phyloP scores from a whole-genome alignment of 164 flowering plant genomes.

The Annona cherimola region DNA sequence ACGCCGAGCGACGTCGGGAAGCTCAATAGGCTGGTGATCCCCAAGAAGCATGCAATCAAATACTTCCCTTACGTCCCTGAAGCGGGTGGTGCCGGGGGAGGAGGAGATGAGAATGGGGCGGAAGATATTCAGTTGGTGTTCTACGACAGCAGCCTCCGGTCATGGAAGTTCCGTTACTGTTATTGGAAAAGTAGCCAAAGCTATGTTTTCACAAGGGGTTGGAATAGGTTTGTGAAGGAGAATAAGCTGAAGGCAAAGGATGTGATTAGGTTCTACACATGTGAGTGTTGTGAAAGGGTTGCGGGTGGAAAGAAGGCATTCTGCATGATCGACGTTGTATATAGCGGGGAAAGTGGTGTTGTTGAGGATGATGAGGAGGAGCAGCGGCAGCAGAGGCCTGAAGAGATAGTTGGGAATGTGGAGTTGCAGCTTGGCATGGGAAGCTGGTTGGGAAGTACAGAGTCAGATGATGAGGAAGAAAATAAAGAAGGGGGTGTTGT shows the following conservation, averaged over 20 bases:
- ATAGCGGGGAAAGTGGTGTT: neutral
- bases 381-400: neutral
- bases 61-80: conserved; percentile 39
- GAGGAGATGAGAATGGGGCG: conserved; percentile 13
- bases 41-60: conserved; percentile 59
- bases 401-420: conserved; percentile 1
- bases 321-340: conserved; percentile 25
- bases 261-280: conserved; percentile 35
- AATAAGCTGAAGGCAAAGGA: conserved; percentile 52
- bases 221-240: conserved; percentile 69
- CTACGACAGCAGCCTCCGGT: conserved; percentile 37
- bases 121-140: conserved; percentile 37
- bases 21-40: conserved; percentile 80
- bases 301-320: conserved; percentile 6
- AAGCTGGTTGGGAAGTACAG: neutral
- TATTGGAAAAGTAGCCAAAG: conserved; percentile 91
- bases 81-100: neutral
- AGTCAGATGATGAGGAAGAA: neutral
- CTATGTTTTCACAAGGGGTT: conserved; percentile 71
- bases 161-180: conserved; percentile 73
- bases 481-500: neutral
- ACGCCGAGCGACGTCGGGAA: conserved; percentile 92
- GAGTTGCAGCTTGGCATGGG: conserved; percentile 18
- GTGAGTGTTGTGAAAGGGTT: conserved; percentile 17
- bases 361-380: neutral